Evolutionary conservation across 352 stramenopile genomes (phyloP).

Genomic region (Phytophthora palmivora): DNA sequence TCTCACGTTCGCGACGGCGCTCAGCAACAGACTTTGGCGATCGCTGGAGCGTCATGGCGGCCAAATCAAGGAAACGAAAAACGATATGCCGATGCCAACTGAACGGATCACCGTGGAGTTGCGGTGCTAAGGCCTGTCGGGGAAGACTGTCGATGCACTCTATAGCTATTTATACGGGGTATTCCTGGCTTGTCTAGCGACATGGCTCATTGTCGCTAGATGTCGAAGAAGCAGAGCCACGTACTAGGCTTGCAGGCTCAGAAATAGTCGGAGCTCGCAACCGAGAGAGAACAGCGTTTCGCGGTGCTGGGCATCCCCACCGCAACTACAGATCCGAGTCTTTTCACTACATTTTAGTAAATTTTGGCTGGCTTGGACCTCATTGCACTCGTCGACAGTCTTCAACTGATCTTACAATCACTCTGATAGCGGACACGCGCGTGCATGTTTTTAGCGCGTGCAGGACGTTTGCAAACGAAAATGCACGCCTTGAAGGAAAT

Average conservation of each 20-base stretch:
- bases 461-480: constrained; percentile 14
- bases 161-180: constrained; percentile 29
- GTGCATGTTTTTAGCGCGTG: constrained; percentile 32
- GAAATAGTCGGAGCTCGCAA: constrained; percentile 25
- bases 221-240: constrained; percentile 14
- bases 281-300: constrained; percentile 33
- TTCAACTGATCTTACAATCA: constrained; percentile 33
- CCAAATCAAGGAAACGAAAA: constrained; percentile 8
- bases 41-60: constrained; percentile 22
- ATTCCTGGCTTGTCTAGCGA: constrained; percentile 28
- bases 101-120: constrained; percentile 19
- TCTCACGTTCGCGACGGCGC: constrained; percentile 61
- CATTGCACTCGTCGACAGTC: no score
- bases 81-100: constrained; percentile 17
- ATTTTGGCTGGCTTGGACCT: not conserved
- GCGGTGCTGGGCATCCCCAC: no score
- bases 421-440: constrained; percentile 18
- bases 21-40: constrained; percentile 26
- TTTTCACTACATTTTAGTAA: not conserved
- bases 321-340: not conserved
- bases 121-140: not conserved
- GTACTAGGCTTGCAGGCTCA: not conserved
- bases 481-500: not conserved
- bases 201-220: constrained; percentile 16
- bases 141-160: not conserved